A percentile compares a stretch with the other conserved stretches of the same genome.
Evolutionary conservation across 2,329 filamentous ascomycete species (phyloP).

Genomic region (Sporothrix schenckii): DNA sequence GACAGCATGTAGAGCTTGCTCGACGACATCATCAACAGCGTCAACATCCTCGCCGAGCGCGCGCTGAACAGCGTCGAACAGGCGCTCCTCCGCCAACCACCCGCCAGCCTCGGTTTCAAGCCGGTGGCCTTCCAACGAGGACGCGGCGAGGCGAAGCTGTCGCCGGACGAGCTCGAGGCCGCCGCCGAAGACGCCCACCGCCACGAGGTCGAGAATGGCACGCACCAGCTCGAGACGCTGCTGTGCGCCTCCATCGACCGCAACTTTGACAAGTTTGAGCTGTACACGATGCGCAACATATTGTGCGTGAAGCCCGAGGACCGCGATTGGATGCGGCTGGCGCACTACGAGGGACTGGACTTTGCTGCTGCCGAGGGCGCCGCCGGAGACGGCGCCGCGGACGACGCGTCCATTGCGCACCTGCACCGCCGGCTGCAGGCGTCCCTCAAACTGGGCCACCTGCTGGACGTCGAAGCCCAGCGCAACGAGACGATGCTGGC

Average conservation of each 20-base stretch:
- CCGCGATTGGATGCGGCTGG: slow-evolving; percentile 75
- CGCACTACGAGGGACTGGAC: slow-evolving; percentile 76
- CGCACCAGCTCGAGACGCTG: slow-evolving; percentile 81
- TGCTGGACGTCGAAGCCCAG: slow-evolving; percentile 69
- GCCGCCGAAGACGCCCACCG: slow-evolving; percentile 54
- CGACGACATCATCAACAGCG: slow-evolving; percentile 96
- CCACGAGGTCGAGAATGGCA: slow-evolving; percentile 83
- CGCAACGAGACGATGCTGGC: slow-evolving; percentile 72
- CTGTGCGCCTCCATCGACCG: slow-evolving; percentile 80
- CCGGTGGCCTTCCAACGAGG: slow-evolving; percentile 42
- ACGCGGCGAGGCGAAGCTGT: slow-evolving; percentile 27
- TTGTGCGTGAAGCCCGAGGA: slow-evolving; percentile 70
- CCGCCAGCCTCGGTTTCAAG: slow-evolving; percentile 79
- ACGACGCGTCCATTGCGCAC: slow-evolving; percentile 65
- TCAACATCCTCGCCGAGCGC: slow-evolving; percentile 91
- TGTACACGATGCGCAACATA: slow-evolving; percentile 88
- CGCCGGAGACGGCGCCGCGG: slow-evolving; percentile 32
- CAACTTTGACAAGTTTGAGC: slow-evolving; percentile 83
- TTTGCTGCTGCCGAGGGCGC: slow-evolving; percentile 41
- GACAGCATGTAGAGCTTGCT: slow-evolving; percentile 70
- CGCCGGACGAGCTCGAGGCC: slow-evolving; percentile 28
- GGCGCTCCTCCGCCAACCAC: slow-evolving; percentile 73
- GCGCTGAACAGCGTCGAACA: slow-evolving; percentile 86
- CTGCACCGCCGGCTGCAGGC: slow-evolving; percentile 76
- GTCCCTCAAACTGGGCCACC: slow-evolving; percentile 72